Conservation (phyloP, 108 stramenopile species). For the Cyclotella atomus region DNA sequence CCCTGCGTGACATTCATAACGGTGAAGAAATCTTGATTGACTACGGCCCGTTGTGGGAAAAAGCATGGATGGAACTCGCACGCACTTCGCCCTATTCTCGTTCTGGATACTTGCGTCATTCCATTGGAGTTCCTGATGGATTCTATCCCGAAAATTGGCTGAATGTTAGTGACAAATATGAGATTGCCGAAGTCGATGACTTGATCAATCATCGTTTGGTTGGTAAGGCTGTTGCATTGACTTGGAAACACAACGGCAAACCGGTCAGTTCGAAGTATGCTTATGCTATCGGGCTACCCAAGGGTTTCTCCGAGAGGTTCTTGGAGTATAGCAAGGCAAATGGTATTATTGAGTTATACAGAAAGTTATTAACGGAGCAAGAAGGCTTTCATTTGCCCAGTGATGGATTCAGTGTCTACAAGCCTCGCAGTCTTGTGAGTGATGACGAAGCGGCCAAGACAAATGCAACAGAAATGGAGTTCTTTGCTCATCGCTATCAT, state of each 20-base stretch:
- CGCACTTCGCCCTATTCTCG: constrained; percentile 32
- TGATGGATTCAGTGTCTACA: constrained; percentile 45
- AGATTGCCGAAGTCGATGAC: constrained; percentile 49
- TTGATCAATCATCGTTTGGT: constrained; percentile 39
- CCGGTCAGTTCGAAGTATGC: constrained; percentile 49
- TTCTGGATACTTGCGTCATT: constrained; percentile 50
- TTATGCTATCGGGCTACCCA: constrained; percentile 40
- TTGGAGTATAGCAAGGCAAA: constrained; percentile 33
- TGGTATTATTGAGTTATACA: constrained; percentile 45
- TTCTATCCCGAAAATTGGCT: constrained; percentile 53
- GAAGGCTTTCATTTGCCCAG: constrained; percentile 41
- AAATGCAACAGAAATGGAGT: constrained; percentile 32
- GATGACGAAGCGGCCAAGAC: constrained; percentile 1
- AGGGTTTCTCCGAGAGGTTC: constrained; percentile 48
- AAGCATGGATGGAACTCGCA: constrained; percentile 67
- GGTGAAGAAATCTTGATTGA: constrained; percentile 78
- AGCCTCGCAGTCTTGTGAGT: constrained; percentile 8
- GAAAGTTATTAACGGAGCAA: constrained; percentile 35
- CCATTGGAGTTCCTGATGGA: constrained; percentile 43
- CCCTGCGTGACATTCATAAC: constrained; percentile 58
- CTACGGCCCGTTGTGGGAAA: constrained; percentile 73
- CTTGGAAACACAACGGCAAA: constrained; percentile 51
- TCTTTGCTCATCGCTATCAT: constrained; percentile 55
- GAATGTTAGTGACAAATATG: constrained; percentile 38
- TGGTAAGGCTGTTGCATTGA: constrained; percentile 36